Conservation (phyloP, 2,329 filamentous ascomycete species). For the Trichoderma endophyticum region DNA sequence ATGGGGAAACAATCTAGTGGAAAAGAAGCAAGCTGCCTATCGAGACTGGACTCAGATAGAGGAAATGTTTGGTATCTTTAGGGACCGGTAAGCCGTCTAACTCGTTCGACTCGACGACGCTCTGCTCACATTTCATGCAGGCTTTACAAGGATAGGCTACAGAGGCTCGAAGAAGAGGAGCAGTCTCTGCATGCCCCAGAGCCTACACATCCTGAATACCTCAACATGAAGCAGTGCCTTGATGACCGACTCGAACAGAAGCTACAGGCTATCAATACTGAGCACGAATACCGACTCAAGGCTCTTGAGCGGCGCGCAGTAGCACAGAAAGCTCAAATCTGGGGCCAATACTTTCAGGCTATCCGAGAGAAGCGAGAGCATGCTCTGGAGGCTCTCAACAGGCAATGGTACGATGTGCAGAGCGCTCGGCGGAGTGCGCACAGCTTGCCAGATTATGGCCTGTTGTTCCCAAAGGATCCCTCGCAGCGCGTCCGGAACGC, state of each 20-base stretch:
- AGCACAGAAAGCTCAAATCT: conserved; percentile 79
- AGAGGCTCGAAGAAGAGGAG: conserved; percentile 71
- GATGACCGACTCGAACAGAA: conserved; percentile 80
- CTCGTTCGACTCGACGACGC: conserved; percentile 22
- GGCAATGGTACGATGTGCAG: conserved; percentile 91
- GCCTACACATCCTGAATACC: conserved; percentile 84
- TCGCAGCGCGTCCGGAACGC: conserved; percentile 80
- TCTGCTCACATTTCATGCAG: conserved; percentile 43
- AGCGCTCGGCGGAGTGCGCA: conserved; percentile 80
- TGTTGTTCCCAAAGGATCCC: conserved; percentile 74
- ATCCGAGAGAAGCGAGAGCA: conserved; percentile 79
- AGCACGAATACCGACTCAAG: conserved; percentile 70
- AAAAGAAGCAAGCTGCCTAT: conserved; percentile 75
- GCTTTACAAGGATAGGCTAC: conserved; percentile 83
- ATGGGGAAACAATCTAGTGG: conserved; percentile 48
- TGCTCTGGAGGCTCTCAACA: conserved; percentile 75
- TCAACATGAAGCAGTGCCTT: conserved; percentile 85
- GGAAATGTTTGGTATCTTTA: conserved; percentile 81
- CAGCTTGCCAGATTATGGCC: conserved; percentile 75
- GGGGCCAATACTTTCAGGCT: conserved; percentile 86
- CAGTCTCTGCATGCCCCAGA: conserved; percentile 56
- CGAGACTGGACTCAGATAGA: conserved; percentile 79
- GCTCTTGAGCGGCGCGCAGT: conserved; percentile 72
- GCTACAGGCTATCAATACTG: conserved; percentile 68
- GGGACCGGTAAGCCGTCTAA: conserved; percentile 61